Evolutionary conservation across 2,329 filamentous ascomycete genomes (phyloP).

Genomic region (Madurella fahalii): DNA sequence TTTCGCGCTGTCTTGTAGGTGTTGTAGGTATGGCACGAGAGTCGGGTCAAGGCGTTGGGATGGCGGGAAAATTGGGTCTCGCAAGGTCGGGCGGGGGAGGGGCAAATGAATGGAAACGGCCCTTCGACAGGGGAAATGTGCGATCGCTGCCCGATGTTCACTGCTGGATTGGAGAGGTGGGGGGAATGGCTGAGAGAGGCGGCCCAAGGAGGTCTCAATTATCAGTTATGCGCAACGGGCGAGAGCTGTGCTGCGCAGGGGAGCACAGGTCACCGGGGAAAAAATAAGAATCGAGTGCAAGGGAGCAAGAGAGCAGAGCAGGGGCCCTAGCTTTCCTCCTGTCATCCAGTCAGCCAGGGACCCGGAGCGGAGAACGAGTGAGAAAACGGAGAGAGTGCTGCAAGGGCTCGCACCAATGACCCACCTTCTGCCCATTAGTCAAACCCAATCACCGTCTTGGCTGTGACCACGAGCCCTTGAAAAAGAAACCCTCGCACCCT

Average conservation of each 20-base stretch:
- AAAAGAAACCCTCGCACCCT: too few relatives aligned
- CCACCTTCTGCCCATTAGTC: too few relatives aligned
- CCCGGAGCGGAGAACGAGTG: background rate
- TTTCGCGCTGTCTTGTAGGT: background rate
- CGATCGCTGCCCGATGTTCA: background rate
- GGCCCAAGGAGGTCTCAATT: constrained; percentile 8
- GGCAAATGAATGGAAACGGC: background rate
- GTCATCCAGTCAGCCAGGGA: background rate
- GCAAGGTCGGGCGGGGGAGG: background rate
- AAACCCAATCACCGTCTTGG: too few relatives aligned
- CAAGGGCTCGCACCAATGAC: too few relatives aligned
- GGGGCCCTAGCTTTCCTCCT: constrained; percentile 20
- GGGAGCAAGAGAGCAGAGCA: constrained; percentile 22
- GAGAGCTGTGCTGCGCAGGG: constrained; percentile 10
- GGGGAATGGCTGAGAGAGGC: constrained; percentile 14
- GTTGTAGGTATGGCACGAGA: background rate
- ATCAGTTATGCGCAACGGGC: constrained; percentile 17
- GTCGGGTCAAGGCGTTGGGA: background rate
- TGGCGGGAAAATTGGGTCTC: constrained; percentile 1
- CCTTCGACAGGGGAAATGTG: too few relatives aligned
- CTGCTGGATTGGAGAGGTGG: constrained; percentile 13
- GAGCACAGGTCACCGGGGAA: constrained; percentile 7
- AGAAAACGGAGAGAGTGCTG: too few relatives aligned
- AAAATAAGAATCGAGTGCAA: constrained; percentile 16
- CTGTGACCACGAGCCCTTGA: too few relatives aligned